phyloP scores from a whole-genome alignment of 78 protist species.

The Emiliania huxleyi region DNA sequence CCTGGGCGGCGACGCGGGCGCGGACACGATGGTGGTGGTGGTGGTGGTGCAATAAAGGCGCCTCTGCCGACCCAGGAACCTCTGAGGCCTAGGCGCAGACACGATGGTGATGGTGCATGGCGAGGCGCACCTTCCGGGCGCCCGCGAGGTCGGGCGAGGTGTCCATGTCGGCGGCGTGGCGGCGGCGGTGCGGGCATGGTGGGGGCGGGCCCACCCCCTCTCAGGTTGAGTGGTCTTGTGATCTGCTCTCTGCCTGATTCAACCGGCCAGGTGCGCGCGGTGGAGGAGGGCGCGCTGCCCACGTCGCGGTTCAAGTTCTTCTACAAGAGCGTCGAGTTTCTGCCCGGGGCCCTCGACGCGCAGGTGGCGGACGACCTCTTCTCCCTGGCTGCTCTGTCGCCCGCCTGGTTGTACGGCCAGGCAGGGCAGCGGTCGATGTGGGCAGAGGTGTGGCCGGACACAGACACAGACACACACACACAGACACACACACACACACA shows the following conservation, averaged over 20 bases:
- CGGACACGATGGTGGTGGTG: neutral
- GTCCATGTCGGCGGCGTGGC: too few species aligned
- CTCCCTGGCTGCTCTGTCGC: neutral
- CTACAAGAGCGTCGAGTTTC: neutral
- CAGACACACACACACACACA: too few species aligned
- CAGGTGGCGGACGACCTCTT: neutral
- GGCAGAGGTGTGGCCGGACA: too few species aligned
- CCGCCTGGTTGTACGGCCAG: neutral
- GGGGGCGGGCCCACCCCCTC: too few species aligned
- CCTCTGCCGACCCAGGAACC: too few species aligned
- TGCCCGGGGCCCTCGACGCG: neutral
- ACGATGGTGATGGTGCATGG: neutral
- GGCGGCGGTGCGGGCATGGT: too few species aligned
- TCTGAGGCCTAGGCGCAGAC: too few species aligned
- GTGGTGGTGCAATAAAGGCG: neutral
- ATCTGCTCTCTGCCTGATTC: too few species aligned
- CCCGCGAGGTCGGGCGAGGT: neutral
- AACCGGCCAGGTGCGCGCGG: neutral
- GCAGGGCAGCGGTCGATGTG: neutral
- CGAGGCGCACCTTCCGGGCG: neutral
- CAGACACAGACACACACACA: too few species aligned
- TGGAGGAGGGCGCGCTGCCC: neutral
- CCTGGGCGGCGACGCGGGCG: neutral
- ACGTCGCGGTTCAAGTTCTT: neutral
- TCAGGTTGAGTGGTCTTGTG: too few species aligned